Evolutionary conservation across 2,329 filamentous ascomycete species (phyloP), one percentile per base, ranked within the genome.

Genomic region (Cercospora citrullina): DNA sequence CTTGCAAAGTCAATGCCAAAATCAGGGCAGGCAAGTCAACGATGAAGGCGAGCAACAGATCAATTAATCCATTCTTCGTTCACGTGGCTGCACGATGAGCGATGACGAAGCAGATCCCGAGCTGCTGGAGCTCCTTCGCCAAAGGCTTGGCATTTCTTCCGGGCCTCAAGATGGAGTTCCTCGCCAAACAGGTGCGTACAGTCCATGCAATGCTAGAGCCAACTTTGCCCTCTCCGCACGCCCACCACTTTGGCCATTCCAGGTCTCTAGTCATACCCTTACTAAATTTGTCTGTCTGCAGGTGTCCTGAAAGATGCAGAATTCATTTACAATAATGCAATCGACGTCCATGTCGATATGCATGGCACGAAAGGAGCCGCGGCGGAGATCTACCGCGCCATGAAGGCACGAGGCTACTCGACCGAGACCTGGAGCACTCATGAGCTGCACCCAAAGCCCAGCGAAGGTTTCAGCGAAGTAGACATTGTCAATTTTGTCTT

Each of bases 101-200:
- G 93, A 97, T 83, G 92, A 96, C 80, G 94, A 97, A 79, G 90
- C 90, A 59, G 94, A 97, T 77, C 90, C 87, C 48, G 94, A 97
- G 80, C 88, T 98, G 57, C 85, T 97, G 21, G 93, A 90, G 73
- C 89, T 97, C 21, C 87, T 98, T 14, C 90, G 93, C 63, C 89
- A 95, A 79, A 92, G 93, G 70, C 85, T 96, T 21, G 87, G 87
- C 21, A 72, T 78, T 8, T 69, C 68, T 12, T 69, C 60, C 36
- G 69, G 67, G 60, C 68, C 69, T 16, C 64, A 68, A 26, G 71
- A 75, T 48, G 73, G 71, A 21, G 64, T 77, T n/a, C 72, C 75
- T 23, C 72, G 70, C 63, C 73, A 78, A 55, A 78, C 76, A 55
- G 76, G 76, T 77, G 72, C 64, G 74, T 68, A 26, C 4, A 33